Conservation (phyloP, 2,329 filamentous ascomycete genomes). For the Biscogniauxia mediterranea region DNA sequence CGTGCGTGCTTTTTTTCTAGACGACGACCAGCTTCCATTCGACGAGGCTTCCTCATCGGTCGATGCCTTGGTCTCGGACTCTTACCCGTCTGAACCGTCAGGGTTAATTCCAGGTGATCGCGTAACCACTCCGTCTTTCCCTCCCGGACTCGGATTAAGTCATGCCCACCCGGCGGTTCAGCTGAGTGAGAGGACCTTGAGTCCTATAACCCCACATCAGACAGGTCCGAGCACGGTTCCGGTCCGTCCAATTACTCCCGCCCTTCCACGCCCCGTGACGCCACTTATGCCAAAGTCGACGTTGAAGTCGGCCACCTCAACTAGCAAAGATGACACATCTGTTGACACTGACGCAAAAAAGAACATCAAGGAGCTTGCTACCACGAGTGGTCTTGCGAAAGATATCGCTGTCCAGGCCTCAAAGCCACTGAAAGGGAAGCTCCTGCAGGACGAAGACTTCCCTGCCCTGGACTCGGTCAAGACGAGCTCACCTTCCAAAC, state of each 20-base stretch:
- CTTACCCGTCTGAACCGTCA: slow-evolving; percentile 30
- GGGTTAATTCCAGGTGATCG: slow-evolving; percentile 19
- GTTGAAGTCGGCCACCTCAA: slow-evolving; percentile 28
- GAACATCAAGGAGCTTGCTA: slow-evolving; percentile 44
- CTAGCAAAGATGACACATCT: slow-evolving; percentile 18
- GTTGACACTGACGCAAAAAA: slow-evolving; percentile 38
- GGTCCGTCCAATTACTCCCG: slow-evolving; percentile 20
- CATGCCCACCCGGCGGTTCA: slow-evolving; percentile 35
- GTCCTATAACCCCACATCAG: slow-evolving; percentile 19
- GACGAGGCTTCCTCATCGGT: slow-evolving; percentile 63
- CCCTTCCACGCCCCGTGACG: slow-evolving; percentile 33
- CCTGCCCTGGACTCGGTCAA: slow-evolving; percentile 54
- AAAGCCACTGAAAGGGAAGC: slow-evolving; percentile 32
- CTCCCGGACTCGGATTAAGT: slow-evolving; percentile 45
- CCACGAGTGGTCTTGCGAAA: slow-evolving; percentile 47
- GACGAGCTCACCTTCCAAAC: slow-evolving; percentile 33
- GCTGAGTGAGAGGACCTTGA: slow-evolving; percentile 19
- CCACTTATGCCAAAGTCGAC: slow-evolving; percentile 26
- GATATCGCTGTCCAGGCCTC: slow-evolving; percentile 43
- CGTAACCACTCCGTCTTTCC: slow-evolving; percentile 39
- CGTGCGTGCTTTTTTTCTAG: slow-evolving; percentile 49
- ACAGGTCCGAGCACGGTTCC: slow-evolving; percentile 13
- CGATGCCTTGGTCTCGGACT: slow-evolving; percentile 67
- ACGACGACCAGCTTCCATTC: slow-evolving; percentile 60
- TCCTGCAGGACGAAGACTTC: slow-evolving; percentile 62